phyloP scores from a whole-genome alignment of 2,329 filamentous ascomycete genomes.

The Xylaria sp. region DNA sequence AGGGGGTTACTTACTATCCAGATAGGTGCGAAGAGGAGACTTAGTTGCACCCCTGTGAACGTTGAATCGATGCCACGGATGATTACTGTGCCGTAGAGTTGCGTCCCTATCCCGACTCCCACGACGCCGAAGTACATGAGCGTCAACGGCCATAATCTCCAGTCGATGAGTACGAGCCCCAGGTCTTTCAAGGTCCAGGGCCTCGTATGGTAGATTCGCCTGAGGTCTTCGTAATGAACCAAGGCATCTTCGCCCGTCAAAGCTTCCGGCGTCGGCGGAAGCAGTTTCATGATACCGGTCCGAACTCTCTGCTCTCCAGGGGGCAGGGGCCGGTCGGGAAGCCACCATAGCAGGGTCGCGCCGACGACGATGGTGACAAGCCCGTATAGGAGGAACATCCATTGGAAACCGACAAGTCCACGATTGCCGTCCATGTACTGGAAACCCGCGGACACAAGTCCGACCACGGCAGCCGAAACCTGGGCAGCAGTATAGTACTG shows the following conservation, averaged over 20 bases:
- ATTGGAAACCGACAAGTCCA: constrained; percentile 80
- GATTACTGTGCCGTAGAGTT: constrained; percentile 86
- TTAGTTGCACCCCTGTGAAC: constrained; percentile 74
- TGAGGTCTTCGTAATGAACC: constrained; percentile 82
- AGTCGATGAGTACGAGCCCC: constrained; percentile 72
- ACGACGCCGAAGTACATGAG: constrained; percentile 97
- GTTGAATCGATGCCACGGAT: constrained; percentile 76
- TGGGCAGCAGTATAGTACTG: constrained; percentile 89
- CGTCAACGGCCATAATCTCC: constrained; percentile 83
- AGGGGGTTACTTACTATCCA: constrained; percentile 70
- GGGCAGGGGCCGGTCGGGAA: constrained; percentile 78
- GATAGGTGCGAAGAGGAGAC: constrained; percentile 84
- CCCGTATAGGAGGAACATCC: constrained; percentile 92
- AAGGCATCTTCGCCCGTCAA: constrained; percentile 76
- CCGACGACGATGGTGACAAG: constrained; percentile 74
- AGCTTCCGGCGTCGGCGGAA: constrained; percentile 71
- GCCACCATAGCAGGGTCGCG: constrained; percentile 80
- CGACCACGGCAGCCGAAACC: constrained; percentile 85
- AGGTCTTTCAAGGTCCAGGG: constrained; percentile 76
- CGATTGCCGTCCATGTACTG: constrained; percentile 83
- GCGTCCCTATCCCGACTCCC: constrained; percentile 86
- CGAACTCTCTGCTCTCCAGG: constrained; percentile 64
- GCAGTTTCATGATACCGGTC: constrained; percentile 60
- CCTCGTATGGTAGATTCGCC: constrained; percentile 74
- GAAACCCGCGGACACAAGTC: constrained; percentile 86